A percentile compares a stretch with the other conserved stretches of the same genome.
Evolutionary conservation across 163 green algal genomes (phyloP).

Genomic region (Chlorella variabilis): DNA sequence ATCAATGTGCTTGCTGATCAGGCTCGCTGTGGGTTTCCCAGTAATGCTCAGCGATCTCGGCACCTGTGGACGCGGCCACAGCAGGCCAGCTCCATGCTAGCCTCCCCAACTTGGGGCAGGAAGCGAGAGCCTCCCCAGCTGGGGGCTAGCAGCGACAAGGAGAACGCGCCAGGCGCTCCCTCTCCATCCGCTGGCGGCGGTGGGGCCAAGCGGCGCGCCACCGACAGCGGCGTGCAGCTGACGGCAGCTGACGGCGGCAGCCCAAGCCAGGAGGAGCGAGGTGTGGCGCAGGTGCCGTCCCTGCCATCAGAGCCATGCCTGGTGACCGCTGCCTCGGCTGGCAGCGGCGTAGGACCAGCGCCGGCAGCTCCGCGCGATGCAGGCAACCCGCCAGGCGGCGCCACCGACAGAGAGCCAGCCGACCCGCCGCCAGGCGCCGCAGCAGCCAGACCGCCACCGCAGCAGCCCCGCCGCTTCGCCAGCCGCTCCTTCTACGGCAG

Average conservation of each 20-base stretch:
- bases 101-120: too few species aligned
- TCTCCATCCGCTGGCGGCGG: too few species aligned
- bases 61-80: too few species aligned
- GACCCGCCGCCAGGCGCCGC: not conserved
- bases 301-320: not conserved
- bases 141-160: not conserved
- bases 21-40: too few species aligned
- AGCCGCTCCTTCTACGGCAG: constrained; percentile 4
- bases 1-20: too few species aligned
- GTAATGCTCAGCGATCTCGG: too few species aligned
- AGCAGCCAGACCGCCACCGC: not conserved
- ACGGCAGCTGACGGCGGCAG: not conserved
- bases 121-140: not conserved
- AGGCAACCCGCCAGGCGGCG: not conserved
- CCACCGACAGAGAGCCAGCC: too few species aligned
- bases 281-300: too few species aligned
- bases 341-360: not conserved
- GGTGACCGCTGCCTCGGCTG: not conserved
- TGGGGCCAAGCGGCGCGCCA: not conserved
- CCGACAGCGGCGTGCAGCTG: not conserved
- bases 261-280: too few species aligned
- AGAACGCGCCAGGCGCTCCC: not conserved
- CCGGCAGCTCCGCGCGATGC: too few species aligned
- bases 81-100: too few species aligned
- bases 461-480: not conserved